Percentiles rank a stretch among this genome's conserved stretches.
phyloP scores from a whole-genome alignment of 2,329 filamentous ascomycete species.

The Cladophialophora immunda region DNA sequence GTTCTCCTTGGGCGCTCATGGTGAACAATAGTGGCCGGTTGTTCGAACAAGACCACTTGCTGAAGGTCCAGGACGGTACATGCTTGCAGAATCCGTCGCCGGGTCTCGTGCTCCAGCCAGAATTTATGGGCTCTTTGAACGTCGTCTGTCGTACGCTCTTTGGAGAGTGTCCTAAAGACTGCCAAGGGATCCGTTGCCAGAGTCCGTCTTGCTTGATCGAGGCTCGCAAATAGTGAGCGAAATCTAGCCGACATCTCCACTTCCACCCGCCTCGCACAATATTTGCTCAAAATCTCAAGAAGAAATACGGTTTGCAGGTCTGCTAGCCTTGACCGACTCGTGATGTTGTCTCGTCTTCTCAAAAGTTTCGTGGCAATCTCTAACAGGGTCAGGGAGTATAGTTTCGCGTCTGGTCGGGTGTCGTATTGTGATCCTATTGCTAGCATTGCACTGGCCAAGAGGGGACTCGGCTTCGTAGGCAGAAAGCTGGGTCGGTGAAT shows the following conservation, averaged over 20 bases:
- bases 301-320: constrained; percentile 50
- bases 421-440: constrained; percentile 50
- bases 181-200: constrained; percentile 45
- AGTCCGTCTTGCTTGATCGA: constrained; percentile 44
- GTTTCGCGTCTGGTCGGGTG: constrained; percentile 45
- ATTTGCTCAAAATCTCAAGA: constrained; percentile 47
- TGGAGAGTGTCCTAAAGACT: constrained; percentile 43
- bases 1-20: constrained; percentile 32
- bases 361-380: constrained; percentile 47
- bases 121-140: constrained; percentile 45
- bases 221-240: constrained; percentile 47
- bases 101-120: constrained; percentile 48
- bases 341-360: constrained; percentile 44
- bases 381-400: constrained; percentile 46
- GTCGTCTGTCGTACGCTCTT: constrained; percentile 40
- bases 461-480: constrained; percentile 45
- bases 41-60: constrained; percentile 46
- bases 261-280: constrained; percentile 45
- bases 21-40: constrained; percentile 44
- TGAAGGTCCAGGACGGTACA: constrained; percentile 47
- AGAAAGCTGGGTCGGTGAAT: constrained; percentile 47
- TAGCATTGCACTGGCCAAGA: constrained; percentile 47
- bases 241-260: constrained; percentile 47
- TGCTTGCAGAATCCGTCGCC: constrained; percentile 47
- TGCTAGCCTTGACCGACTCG: constrained; percentile 45